Evolutionary conservation across 805 yeast species (phyloP), one percentile per base, ranked within the genome.

Genomic region (Henningerozyma blattae): DNA sequence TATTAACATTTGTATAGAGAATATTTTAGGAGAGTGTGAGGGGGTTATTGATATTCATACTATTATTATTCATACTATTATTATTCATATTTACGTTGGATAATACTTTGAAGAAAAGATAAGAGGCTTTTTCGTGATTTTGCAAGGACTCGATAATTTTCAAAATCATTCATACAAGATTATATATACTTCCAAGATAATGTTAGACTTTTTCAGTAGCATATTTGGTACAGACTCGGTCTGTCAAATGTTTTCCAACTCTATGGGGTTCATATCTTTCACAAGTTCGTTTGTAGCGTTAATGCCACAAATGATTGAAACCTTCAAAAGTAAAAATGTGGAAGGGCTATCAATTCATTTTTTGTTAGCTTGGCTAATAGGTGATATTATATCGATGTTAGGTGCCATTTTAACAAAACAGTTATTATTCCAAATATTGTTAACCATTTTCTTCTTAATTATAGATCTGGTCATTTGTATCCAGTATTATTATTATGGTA

Each of bases 391-490:
- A 8, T 68, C 73, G 29, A 55, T 78, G 19, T 27, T 69, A 0
- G 96, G 95, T 1, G 84, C 95, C 39, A 39, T 83, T 0, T 51
- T 85, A 31, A 85, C 95, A 0, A 53, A 70, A 5, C 95, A 87
- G 39, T 62, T 85, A 30, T 74, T 78, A 13, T 87, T 86, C 57
- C 96, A 86, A 51, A 68, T 75, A 10, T 60, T 75, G 16, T 61
- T 86, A n/a, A 83, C 93, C 0, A 39, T 68, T 2, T 87, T 86
- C 56, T 86, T 81, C 50, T 62, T 89, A 34, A 56, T 67, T 36
- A 80, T 82, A 40, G 96, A 87, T 55, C 35, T 69, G 16, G 61
- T 84, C 10, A 61, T 87, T 18, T 65, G 76, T 32, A 65, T 69
- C 3, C 96, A 87, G 52, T 86, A 67, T 52, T 70, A 73, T 55